phyloP scores from a whole-genome alignment of 2,329 filamentous ascomycete species.

The Parafenestella ontariensis region DNA sequence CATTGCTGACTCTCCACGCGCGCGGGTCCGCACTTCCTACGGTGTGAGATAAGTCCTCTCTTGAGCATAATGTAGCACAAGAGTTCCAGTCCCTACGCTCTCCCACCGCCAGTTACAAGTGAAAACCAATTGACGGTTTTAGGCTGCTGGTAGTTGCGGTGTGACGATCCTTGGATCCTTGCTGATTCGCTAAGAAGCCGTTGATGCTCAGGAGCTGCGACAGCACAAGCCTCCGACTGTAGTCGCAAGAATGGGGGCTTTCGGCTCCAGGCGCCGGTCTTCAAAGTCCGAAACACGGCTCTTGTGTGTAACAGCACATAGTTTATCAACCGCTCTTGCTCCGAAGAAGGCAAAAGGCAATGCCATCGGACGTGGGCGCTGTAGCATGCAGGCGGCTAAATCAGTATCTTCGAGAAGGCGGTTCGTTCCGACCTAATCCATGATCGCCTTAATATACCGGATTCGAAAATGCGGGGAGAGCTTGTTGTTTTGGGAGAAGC shows the following conservation, averaged over 20 bases:
- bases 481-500: constrained; percentile 24
- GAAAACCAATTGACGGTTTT: not conserved
- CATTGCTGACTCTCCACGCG: not conserved
- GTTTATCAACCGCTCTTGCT: not conserved
- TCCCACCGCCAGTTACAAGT: not conserved
- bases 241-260: not conserved
- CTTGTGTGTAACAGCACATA: not conserved
- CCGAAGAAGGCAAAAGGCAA: not conserved
- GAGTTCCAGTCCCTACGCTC: not conserved
- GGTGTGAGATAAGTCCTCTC: not conserved
- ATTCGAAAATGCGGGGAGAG: constrained; percentile 39
- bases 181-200: not conserved
- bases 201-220: not conserved
- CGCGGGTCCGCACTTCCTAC: not conserved
- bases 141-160: not conserved
- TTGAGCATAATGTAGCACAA: not conserved
- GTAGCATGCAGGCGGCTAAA: not conserved
- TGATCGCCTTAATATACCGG: not conserved
- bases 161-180: not conserved
- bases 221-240: not conserved
- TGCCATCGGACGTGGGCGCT: not conserved
- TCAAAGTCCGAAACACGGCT: not conserved
- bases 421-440: constrained; percentile 17
- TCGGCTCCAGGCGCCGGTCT: not conserved
- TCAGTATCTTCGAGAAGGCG: not conserved